Percentiles rank a stretch among this genome's conserved stretches.
These are phyloP conservation scores for Malassezia restricta DNA, from an alignment of 1,284 basidiomycete species.

Conservation along the genomic window DNA sequence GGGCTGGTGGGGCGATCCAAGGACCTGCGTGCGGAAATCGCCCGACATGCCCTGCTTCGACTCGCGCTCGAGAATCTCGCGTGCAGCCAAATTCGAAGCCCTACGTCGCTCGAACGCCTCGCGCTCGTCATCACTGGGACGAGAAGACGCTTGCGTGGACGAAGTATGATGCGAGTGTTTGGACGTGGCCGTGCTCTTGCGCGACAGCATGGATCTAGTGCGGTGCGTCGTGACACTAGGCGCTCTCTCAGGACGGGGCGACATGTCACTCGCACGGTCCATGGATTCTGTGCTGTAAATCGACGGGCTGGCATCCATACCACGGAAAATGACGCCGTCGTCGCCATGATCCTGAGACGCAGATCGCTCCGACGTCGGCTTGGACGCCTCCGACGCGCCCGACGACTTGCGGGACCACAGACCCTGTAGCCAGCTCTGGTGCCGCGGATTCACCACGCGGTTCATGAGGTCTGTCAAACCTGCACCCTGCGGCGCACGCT, in stretches of 20 bases:
- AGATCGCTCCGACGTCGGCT: slow-evolving; percentile 1
- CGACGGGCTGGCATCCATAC: slow-evolving; percentile 13
- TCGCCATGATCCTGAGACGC: neutral
- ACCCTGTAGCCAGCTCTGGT: slow-evolving; percentile 11
- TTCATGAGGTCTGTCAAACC: slow-evolving; percentile 15
- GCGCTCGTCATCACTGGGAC: slow-evolving; percentile 20
- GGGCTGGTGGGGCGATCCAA: neutral
- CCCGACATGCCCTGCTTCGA: slow-evolving; percentile 18
- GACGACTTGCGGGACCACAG: slow-evolving; percentile 10
- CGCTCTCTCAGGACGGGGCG: neutral
- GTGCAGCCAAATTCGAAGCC: slow-evolving; percentile 28
- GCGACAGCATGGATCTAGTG: neutral
- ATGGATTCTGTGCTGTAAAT: slow-evolving; percentile 14
- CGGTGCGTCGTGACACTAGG: neutral
- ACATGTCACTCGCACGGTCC: neutral
- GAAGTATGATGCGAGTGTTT: neutral
- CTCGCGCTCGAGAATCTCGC: slow-evolving; percentile 36
- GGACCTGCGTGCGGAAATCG: neutral
- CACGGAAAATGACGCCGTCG: slow-evolving; percentile 13
- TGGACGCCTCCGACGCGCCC: neutral
- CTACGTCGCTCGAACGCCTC: slow-evolving; percentile 30
- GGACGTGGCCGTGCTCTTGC: neutral
- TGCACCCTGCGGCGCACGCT: slow-evolving; percentile 8
- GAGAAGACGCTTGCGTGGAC: neutral
- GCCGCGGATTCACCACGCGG: slow-evolving; percentile 12